Percentiles rank a stretch among this genome's conserved stretches.
Evolutionary conservation across 2,329 filamentous ascomycete genomes (phyloP).

Genomic region (Zymoseptoria pseudotritici): DNA sequence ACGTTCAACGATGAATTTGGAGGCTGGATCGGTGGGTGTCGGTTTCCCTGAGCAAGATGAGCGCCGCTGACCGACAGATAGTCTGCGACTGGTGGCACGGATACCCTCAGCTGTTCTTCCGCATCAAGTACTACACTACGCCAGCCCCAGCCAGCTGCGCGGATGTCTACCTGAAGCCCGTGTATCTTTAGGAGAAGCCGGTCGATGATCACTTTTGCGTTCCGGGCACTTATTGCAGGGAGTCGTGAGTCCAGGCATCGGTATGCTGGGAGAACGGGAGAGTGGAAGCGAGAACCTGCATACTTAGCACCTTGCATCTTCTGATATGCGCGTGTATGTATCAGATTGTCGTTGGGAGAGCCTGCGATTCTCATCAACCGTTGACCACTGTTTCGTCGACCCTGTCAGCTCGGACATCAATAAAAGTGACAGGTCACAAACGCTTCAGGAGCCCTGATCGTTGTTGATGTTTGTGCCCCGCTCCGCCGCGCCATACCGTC

Average conservation of each 20-base stretch:
- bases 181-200: conserved; percentile 19
- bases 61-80: conserved; percentile 2
- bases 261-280: not conserved
- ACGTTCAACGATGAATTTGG: conserved; percentile 17
- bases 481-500: not conserved
- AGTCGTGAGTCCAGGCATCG: not conserved
- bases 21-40: conserved; percentile 23
- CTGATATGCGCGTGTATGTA: not conserved
- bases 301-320: not conserved
- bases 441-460: not conserved
- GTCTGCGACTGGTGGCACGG: conserved; percentile 30
- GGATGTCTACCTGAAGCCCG: conserved; percentile 23
- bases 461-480: not conserved
- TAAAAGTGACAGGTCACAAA: too few relatives aligned
- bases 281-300: not conserved
- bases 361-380: not conserved
- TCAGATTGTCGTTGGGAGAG: not conserved
- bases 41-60: not conserved
- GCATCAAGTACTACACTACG: conserved; percentile 17
- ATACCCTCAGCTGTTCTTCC: conserved; percentile 29
- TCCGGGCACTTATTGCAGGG: not conserved
- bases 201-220: not conserved
- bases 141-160: conserved; percentile 25
- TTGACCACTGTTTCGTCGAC: not conserved
- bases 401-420: too few relatives aligned